Evolutionary conservation across 208 protist species (phyloP).

Genomic region (Tritrichomonas foetus): DNA sequence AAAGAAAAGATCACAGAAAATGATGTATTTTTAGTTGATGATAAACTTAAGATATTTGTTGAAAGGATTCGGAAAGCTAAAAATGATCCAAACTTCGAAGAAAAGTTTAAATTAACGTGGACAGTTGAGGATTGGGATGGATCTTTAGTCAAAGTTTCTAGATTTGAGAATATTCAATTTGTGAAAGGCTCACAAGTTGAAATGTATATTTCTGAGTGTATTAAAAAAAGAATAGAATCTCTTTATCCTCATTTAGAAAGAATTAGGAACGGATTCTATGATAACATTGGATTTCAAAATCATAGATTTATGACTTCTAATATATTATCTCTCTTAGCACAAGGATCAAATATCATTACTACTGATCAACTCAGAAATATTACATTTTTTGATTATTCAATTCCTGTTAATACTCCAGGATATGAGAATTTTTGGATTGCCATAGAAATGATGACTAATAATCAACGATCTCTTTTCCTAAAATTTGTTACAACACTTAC

Average conservation of each 20-base stretch:
- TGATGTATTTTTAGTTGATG: neutral
- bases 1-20: neutral
- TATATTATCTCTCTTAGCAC: neutral
- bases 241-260: neutral
- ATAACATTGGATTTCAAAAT: neutral
- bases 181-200: neutral
- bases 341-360: neutral
- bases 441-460: neutral
- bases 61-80: neutral
- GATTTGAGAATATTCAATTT: neutral
- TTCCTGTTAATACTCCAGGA: neutral
- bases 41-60: neutral
- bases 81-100: neutral
- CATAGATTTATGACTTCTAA: neutral
- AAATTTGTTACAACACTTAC: conserved; percentile 17
- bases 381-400: neutral
- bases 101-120: neutral
- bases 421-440: neutral
- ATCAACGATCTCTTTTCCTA: neutral
- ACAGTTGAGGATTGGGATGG: neutral
- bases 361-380: neutral
- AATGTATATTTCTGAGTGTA: neutral
- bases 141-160: neutral
- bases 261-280: neutral
- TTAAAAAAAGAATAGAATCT: neutral